Evolutionary conservation across 1,284 basidiomycete genomes (phyloP).

Genomic region (Ceratobasidium theobromae): DNA sequence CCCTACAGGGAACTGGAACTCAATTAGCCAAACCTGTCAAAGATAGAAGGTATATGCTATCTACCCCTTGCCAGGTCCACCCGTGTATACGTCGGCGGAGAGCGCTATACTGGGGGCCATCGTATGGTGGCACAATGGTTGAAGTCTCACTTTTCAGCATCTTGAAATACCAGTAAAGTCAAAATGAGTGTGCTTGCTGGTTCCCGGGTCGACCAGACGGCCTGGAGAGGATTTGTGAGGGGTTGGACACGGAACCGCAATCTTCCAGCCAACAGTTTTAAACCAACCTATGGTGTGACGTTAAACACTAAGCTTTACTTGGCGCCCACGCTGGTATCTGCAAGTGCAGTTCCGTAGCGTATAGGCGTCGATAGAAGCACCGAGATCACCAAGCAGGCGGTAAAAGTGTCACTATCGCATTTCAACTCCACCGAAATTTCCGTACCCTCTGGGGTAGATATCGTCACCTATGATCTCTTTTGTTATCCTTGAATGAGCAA

Average conservation of each 20-base stretch:
- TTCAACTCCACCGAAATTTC: background rate
- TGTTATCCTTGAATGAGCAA: too few species aligned
- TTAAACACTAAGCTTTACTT: background rate
- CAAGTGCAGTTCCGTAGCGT: background rate
- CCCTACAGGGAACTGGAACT: constrained; percentile 6
- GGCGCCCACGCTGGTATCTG: background rate
- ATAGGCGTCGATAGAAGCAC: background rate
- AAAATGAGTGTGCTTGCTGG: constrained; percentile 1
- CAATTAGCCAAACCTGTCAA: background rate
- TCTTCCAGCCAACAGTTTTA: too few species aligned
- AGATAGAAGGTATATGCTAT: background rate
- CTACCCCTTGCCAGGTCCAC: constrained; percentile 14
- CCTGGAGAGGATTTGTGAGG: background rate
- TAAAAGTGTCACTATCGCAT: background rate
- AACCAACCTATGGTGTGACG: background rate
- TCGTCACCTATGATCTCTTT: too few species aligned
- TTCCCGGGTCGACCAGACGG: background rate
- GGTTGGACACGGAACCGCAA: too few species aligned
- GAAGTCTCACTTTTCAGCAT: constrained; percentile 19
- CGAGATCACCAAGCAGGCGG: background rate
- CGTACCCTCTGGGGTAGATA: background rate
- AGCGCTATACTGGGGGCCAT: constrained; percentile 2
- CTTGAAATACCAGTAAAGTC: background rate
- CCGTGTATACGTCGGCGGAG: constrained; percentile 18
- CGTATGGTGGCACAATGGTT: constrained; percentile 4